phyloP scores from a whole-genome alignment of 805 yeast species.

The Peterozyma toletana region DNA sequence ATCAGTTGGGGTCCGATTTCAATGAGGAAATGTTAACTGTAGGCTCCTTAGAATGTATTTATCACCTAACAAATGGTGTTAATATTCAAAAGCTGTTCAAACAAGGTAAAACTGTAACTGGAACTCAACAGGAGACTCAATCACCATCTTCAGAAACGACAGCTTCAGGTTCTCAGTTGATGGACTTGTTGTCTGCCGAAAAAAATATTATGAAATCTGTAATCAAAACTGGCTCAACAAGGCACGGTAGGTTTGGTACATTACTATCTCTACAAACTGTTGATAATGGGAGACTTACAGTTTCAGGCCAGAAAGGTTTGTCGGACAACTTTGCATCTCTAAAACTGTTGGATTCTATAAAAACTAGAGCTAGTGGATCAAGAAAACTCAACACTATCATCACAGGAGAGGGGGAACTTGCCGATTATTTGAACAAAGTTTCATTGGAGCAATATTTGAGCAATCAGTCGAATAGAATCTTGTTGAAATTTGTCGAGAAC shows the following conservation, averaged over 20 bases:
- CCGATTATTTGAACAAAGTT: constrained; percentile 15
- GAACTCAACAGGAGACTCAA: constrained; percentile 9
- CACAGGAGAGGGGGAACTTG: constrained; percentile 20
- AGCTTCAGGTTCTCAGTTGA: constrained; percentile 32
- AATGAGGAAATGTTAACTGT: constrained; percentile 54
- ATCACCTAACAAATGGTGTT: constrained; percentile 53
- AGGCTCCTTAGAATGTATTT: constrained; percentile 63
- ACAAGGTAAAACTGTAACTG: background rate
- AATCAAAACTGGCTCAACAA: constrained; percentile 46
- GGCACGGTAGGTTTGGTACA: constrained; percentile 93
- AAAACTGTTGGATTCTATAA: constrained; percentile 53
- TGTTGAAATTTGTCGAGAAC: constrained; percentile 42
- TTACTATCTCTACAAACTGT: constrained; percentile 63
- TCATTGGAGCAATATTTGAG: constrained; percentile 21
- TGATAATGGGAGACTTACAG: constrained; percentile 50
- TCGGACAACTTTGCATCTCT: constrained; percentile 24
- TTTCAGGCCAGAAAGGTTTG: constrained; percentile 69
- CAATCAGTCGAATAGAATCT: constrained; percentile 18
- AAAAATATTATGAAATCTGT: constrained; percentile 40
- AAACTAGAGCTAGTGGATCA: constrained; percentile 29
- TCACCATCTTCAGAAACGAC: constrained; percentile 9
- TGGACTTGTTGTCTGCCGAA: constrained; percentile 55
- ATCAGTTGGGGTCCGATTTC: constrained; percentile 58
- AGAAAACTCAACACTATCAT: constrained; percentile 12
- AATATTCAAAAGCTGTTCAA: constrained; percentile 26